phyloP scores from a whole-genome alignment of 257 asterid species.

The Rehmannia glutinosa region DNA sequence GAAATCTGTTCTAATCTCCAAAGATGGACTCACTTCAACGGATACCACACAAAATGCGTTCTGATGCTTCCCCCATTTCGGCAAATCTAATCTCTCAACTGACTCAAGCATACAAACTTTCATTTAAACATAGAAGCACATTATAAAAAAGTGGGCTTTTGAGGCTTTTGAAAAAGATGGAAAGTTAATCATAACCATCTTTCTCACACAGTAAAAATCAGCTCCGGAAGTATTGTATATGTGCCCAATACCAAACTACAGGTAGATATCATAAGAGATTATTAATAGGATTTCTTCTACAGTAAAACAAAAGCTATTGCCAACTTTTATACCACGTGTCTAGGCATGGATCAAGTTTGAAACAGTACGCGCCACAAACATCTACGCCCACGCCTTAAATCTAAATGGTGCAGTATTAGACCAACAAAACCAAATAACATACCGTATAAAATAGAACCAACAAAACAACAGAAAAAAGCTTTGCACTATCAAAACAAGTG shows the following conservation, averaged over 20 bases:
- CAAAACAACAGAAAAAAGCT: background rate
- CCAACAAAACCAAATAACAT: slow-evolving; percentile 17
- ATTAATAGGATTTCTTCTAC: background rate
- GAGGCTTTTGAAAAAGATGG: too few relatives aligned
- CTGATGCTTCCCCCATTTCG: background rate
- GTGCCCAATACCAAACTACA: background rate
- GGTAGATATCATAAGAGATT: background rate
- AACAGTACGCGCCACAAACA: background rate
- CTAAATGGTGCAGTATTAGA: background rate
- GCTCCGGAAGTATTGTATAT: background rate
- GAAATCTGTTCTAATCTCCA: background rate
- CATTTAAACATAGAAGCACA: background rate
- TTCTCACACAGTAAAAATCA: too few relatives aligned
- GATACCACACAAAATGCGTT: background rate
- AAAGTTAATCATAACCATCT: too few relatives aligned
- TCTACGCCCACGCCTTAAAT: background rate
- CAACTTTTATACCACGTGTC: background rate
- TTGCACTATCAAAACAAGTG: background rate
- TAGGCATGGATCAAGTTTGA: background rate
- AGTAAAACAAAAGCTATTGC: background rate
- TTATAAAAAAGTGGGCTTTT: too few relatives aligned
- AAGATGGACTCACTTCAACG: background rate
- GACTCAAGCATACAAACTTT: background rate
- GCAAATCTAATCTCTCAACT: background rate
- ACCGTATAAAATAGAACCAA: background rate